Base-by-base conservation (phyloP, 768 basidiomycete genomes). In the Hydnomerulius pinastri region DNA sequence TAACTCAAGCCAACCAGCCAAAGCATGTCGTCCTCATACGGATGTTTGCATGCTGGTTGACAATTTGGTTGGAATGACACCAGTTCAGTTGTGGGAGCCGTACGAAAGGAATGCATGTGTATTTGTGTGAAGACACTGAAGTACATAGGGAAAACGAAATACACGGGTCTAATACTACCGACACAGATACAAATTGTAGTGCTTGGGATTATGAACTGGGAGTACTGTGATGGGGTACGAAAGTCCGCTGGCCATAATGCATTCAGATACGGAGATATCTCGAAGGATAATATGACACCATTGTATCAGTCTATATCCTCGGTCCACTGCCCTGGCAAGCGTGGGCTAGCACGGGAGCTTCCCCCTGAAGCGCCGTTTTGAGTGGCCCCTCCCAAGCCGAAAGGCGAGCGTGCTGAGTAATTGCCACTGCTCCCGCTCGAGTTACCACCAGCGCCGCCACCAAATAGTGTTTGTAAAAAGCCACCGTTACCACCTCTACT, bases 261-360 rank as follows among this genome's bases (percentile, higher is more conserved):
- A 45, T 18, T 20, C 39, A 43, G 30, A 27, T 36, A 10, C n/a
- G 17, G 29, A 43, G 18, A 50, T 39, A 41, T 42, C 45, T 33
- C 37, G 41, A 17, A 17, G 39, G 37, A 29, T 35, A 35, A 12
- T 2, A 11, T 0, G 21, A 24, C 20, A 24, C 20, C 12, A 30
- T 29, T 27, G 13, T 13, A 29, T 71, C 46, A 72, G 37, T 71
- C 69, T 37, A 67, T 55, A 43, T 68, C 63, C 33, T 72, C 69
- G 10, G 61, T 58, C 69, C 69, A 72, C 25, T 59, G 67, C 17
- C 69, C 71, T 2, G 69, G 69, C 33, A 71, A 62, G 29, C 52
- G 51, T 13, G 67, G 63, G 27, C 62, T 50, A 24, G 23, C 46
- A n/a, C 49, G 44, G 13, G 53, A 35, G 8, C 40, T n/a, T 23